Evolutionary conservation across 805 yeast genomes (phyloP), one percentile per base, ranked within the genome.

Genomic region (Yueomyces sp.): DNA sequence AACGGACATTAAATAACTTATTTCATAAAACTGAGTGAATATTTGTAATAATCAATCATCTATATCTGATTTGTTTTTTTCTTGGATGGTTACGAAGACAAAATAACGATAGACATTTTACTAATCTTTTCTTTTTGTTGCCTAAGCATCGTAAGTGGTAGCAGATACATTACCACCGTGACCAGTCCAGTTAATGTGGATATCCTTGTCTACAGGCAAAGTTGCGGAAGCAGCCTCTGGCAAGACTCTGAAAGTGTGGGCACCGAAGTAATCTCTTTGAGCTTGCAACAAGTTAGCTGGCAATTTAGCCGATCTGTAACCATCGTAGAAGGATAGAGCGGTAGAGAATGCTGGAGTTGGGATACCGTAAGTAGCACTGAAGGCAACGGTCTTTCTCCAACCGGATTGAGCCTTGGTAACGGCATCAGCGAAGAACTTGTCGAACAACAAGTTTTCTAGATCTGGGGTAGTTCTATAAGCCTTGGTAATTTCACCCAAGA

Each of bases 191-290:
- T 90, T 90, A 64, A 92, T 76, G 74, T 90, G 98, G 68, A 90
- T 82, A 73, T 81, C 79, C 55, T 77, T 70, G 60, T 76, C 92
- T 53, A 69, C 79, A 72, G 92, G 90, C 70, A 84, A 76, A 64
- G 69, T 69, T 43, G 71, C 86, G 63, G 76, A 73, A 57, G 86
- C 95, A 58, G 58, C 66, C 68, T 90, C 92, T 57, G 95, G 95
- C 65, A 87, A 74, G 52, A 92, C 94, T 68, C 78, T 78, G 87
- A 92, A 90, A 63, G 98, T 92, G 79, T 90, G 98, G 54, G 98
- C 97, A 72, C 98, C 98, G 63, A 90, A 90, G 85, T 87, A 90
- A 69, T 90, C 98, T 78, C 98, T 86, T 79, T 90, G 98, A 62
- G 97, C 98, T 76, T 90, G 98, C 66, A 90, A 76, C 70, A 90